Evolutionary conservation across 345 rosid genomes (phyloP).

Genomic region (Euphorbia tirucalli): DNA sequence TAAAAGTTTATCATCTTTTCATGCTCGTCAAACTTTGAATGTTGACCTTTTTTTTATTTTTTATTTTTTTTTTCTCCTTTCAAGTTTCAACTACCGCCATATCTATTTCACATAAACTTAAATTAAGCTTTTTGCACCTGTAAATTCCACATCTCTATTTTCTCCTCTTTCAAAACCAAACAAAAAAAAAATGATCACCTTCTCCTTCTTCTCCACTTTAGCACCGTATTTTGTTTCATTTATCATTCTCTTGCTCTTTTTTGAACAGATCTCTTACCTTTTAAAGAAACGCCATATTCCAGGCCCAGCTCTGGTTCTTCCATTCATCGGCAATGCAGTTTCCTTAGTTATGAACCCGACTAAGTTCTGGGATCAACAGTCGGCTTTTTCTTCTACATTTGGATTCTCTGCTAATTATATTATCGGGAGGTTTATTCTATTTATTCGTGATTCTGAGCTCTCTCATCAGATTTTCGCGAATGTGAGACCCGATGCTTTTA

Average conservation of each 20-base stretch:
- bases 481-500: slow-evolving; percentile 80
- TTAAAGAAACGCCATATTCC: slow-evolving; percentile 52
- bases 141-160: neutral
- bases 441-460: slow-evolving; percentile 57
- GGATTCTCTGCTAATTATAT: slow-evolving; percentile 73
- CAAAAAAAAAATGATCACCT: neutral
- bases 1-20: neutral
- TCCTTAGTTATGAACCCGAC: slow-evolving; percentile 54
- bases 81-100: no score
- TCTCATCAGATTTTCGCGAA: slow-evolving; percentile 69
- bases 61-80: no score
- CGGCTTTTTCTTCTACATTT: slow-evolving; percentile 27
- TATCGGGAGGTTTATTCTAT: slow-evolving; percentile 65
- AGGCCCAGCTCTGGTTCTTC: slow-evolving; percentile 59
- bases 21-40: neutral
- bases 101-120: no score
- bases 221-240: slow-evolving; percentile 33
- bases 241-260: slow-evolving; percentile 33
- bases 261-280: slow-evolving; percentile 63
- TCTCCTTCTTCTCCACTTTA: neutral
- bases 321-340: slow-evolving; percentile 63
- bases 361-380: slow-evolving; percentile 69
- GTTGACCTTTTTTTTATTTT: neutral
- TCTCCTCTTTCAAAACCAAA: neutral
- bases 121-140: neutral